Percentiles rank a stretch among this genome's conserved stretches.
Evolutionary conservation across 257 asterid species (phyloP).

Genomic region (Solanum rostratum): DNA sequence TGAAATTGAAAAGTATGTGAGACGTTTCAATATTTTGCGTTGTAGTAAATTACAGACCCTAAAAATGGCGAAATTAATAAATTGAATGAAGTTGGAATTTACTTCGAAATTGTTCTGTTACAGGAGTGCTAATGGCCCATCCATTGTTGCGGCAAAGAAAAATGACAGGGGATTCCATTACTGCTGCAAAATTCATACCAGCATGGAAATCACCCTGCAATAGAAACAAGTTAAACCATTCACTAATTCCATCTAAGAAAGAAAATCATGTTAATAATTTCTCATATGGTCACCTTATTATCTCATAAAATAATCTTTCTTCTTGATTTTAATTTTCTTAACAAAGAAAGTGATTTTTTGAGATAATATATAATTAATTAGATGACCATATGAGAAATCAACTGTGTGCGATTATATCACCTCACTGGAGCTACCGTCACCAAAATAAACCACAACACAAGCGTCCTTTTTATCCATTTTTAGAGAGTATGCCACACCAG

Average conservation of each 20-base stretch:
- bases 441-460: conserved; percentile 62
- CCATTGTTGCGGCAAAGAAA: conserved; percentile 90
- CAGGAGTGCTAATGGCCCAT: conserved; percentile 94
- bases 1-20: not conserved
- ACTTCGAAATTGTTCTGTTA: conserved; percentile 70
- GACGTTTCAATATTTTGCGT: not conserved
- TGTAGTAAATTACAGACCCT: not conserved
- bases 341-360: too few relatives aligned
- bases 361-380: not conserved
- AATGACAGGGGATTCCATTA: conserved; percentile 67
- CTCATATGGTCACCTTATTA: not conserved
- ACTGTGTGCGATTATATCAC: conserved; percentile 10
- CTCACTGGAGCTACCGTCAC: conserved; percentile 90
- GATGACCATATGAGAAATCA: not conserved
- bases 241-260: not conserved
- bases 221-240: not conserved
- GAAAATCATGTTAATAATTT: not conserved
- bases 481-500: conserved; percentile 85
- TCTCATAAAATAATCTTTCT: not conserved
- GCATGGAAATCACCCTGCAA: conserved; percentile 94
- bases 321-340: too few relatives aligned
- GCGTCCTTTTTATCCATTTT: conserved; percentile 82
- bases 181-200: conserved; percentile 84
- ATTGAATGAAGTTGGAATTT: not conserved
- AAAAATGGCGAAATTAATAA: not conserved